Evolutionary conservation across 1,284 basidiomycete genomes (phyloP).

Genomic region (Phellopilus nigrolimitatus): DNA sequence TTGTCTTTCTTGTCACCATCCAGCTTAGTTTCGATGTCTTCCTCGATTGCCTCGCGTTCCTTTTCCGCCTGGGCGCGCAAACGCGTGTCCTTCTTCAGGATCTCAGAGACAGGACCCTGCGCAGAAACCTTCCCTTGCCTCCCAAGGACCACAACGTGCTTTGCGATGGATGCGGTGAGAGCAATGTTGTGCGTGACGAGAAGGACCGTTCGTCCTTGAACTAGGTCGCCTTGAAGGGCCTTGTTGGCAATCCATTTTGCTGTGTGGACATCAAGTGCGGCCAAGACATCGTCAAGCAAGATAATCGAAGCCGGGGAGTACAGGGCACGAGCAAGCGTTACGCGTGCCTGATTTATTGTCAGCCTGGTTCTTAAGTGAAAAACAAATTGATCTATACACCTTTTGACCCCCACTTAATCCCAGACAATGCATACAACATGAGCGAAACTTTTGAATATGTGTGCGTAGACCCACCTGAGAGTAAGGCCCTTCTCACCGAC

Average conservation of each 20-base stretch:
- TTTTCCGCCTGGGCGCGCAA: conserved; percentile 21
- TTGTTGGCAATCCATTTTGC: conserved; percentile 42
- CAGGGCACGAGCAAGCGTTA: conserved; percentile 36
- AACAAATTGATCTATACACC: conserved; percentile 19
- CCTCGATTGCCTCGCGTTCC: conserved; percentile 23
- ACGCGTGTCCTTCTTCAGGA: conserved; percentile 25
- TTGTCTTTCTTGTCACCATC: conserved; percentile 10
- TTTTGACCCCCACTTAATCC: conserved; percentile 37
- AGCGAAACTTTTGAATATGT: conserved; percentile 12
- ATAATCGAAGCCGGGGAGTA: conserved; percentile 35
- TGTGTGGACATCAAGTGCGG: conserved; percentile 42
- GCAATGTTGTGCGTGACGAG: conserved; percentile 42
- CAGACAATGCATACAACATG: conserved; percentile 6
- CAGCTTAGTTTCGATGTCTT: conserved; percentile 24
- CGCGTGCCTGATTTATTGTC: conserved; percentile 7
- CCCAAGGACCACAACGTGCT: conserved; percentile 34
- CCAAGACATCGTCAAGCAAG: conserved; percentile 38
- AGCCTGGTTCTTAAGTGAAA: background rate
- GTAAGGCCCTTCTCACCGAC: conserved; percentile 30
- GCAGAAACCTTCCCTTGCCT: conserved; percentile 25
- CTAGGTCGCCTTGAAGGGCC: conserved; percentile 36
- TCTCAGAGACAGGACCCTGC: conserved; percentile 22
- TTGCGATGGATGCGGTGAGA: conserved; percentile 37
- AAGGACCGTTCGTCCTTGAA: conserved; percentile 38
- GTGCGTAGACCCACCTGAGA: conserved; percentile 22